Percentiles rank a stretch among this genome's conserved stretches.
Conservation (phyloP, 2,329 filamentous ascomycete genomes). For the Ophiostoma sp. region DNA sequence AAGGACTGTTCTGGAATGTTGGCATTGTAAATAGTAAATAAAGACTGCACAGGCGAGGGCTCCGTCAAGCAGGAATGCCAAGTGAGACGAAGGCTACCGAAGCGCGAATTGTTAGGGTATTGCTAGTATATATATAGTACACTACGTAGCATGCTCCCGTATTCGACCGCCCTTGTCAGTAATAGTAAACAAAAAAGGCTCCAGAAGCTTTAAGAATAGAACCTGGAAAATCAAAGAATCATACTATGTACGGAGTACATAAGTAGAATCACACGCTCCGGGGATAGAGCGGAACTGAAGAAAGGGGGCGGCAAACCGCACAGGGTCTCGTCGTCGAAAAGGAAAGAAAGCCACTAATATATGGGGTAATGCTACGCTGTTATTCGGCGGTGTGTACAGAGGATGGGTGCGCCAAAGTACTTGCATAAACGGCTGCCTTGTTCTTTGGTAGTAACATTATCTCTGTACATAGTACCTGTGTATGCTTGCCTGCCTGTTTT, state of each 20-base stretch:
- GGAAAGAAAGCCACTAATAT: not conserved
- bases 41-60: not conserved
- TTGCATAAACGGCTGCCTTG: not conserved
- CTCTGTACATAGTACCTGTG: too few species aligned
- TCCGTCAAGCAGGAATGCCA: not conserved
- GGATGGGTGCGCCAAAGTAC: conserved; percentile 2
- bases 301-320: not conserved
- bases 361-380: conserved; percentile 3
- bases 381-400: not conserved
- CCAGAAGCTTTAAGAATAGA: not conserved
- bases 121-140: not conserved
- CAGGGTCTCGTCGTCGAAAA: not conserved
- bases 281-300: not conserved
- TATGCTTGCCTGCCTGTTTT: too few species aligned
- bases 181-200: not conserved
- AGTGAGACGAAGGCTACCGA: conserved; percentile 2
- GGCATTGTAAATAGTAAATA: too few species aligned
- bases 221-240: not conserved
- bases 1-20: not conserved
- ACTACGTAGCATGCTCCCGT: not conserved
- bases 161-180: not conserved
- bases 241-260: too few species aligned
- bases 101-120: not conserved
- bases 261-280: not conserved
- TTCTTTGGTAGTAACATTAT: too few species aligned